Conservation (phyloP, 805 yeast genomes). For the Limtongozyma cylindracea region DNA sequence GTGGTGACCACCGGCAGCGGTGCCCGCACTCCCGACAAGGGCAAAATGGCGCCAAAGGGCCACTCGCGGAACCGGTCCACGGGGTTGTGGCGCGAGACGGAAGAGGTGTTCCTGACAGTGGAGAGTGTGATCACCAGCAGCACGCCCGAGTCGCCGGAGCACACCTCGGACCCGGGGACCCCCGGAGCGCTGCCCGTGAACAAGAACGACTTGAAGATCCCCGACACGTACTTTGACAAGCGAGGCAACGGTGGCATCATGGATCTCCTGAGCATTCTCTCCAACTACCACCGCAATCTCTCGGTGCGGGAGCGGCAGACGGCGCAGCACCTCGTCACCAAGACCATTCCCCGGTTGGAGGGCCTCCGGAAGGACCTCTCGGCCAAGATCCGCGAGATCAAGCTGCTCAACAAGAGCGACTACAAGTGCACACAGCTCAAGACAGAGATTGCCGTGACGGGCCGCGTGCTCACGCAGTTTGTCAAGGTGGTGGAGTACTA, state of each 20-base stretch:
- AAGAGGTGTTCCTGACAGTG: too few species aligned
- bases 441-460: slow-evolving; percentile 5
- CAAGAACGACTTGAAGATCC: slow-evolving; percentile 5
- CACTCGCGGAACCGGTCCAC: too few species aligned
- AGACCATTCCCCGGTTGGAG: slow-evolving; percentile 13
- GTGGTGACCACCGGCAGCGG: too few species aligned
- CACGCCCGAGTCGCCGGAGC: neutral
- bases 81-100: too few species aligned
- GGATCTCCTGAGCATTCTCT: slow-evolving; percentile 1
- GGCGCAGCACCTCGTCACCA: slow-evolving; percentile 8
- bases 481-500: slow-evolving; percentile 9
- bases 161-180: slow-evolving; percentile 3
- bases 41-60: too few species aligned
- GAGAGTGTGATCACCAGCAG: too few species aligned
- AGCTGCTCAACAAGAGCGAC: slow-evolving; percentile 12
- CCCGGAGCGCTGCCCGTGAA: slow-evolving; percentile 6
- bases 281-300: slow-evolving; percentile 3
- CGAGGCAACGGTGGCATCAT: slow-evolving; percentile 1
- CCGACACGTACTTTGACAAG: slow-evolving; percentile 4
- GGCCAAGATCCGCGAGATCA: slow-evolving; percentile 15
- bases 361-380: slow-evolving; percentile 9
- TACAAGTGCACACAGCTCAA: slow-evolving; percentile 4
- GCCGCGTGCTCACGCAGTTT: slow-evolving; percentile 21
- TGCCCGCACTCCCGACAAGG: too few species aligned
- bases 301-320: slow-evolving; percentile 6